A percentile compares a stretch with the other conserved stretches of the same genome.
phyloP scores from a whole-genome alignment of 495 filamentous ascomycete genomes.

The Trichoderma parareesei region DNA sequence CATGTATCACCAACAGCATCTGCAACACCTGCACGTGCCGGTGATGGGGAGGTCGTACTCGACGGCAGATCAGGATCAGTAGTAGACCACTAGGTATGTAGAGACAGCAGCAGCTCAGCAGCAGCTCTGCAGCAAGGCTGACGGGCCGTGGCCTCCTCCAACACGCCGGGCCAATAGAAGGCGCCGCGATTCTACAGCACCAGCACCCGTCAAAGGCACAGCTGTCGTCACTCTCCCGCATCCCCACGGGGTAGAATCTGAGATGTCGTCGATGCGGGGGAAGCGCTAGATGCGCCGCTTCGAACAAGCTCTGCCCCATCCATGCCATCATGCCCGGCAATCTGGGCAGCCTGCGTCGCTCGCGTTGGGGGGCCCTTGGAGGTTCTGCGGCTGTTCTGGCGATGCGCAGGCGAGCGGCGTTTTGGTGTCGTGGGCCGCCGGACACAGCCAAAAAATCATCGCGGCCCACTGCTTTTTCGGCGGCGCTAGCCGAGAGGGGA shows the following conservation, averaged over 20 bases:
- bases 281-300: neutral
- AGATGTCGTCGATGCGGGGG: neutral
- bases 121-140: neutral
- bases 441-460: neutral
- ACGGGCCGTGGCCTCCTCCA: neutral
- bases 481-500: neutral
- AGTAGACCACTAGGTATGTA: neutral
- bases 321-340: neutral
- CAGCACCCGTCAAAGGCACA: neutral
- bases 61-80: too few relatives aligned
- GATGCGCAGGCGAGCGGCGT: neutral
- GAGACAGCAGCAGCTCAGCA: neutral
- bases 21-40: too few relatives aligned
- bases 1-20: too few relatives aligned
- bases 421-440: slow-evolving; percentile 7
- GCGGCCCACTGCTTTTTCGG: neutral
- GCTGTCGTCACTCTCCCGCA: neutral
- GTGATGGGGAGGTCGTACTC: too few relatives aligned
- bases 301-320: neutral
- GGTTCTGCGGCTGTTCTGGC: neutral
- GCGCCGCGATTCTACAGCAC: neutral
- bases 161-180: neutral
- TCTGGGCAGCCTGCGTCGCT: neutral
- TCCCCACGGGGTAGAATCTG: slow-evolving; percentile 2
- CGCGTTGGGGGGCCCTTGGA: neutral